Evolutionary conservation across 2,329 filamentous ascomycete genomes (phyloP).

Genomic region (Didymella sp.): DNA sequence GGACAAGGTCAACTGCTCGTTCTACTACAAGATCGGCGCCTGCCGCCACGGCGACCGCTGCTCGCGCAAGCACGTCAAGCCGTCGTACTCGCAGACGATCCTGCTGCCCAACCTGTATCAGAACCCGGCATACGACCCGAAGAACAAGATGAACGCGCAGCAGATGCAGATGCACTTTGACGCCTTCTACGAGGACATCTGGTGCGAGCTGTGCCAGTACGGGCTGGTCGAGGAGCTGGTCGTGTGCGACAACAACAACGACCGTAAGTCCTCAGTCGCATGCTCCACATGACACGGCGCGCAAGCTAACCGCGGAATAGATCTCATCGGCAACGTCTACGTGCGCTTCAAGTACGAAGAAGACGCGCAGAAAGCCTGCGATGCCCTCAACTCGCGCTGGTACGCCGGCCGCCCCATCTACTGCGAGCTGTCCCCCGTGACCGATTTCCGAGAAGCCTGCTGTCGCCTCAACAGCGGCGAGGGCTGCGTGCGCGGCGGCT

Average conservation of each 20-base stretch:
- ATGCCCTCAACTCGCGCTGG: conserved; percentile 92
- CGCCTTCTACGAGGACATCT: conserved; percentile 99
- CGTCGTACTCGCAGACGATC: conserved; percentile 96
- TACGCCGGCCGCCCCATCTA: conserved; percentile 97
- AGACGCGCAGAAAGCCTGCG: conserved; percentile 89
- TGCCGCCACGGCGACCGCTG: conserved; percentile 98
- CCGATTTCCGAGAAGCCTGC: conserved; percentile 97
- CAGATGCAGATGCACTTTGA: conserved; percentile 99
- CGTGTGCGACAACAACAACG: conserved; percentile 99
- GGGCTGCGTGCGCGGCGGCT: conserved; percentile 92
- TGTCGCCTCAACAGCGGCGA: conserved; percentile 94
- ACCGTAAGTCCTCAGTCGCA: conserved; percentile 72
- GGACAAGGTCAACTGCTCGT: conserved; percentile 98
- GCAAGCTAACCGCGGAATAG: conserved; percentile 51
- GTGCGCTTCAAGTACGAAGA: conserved; percentile 99
- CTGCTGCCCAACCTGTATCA: conserved; percentile 99
- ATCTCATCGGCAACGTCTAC: conserved; percentile 98
- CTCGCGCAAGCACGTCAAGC: conserved; percentile 98
- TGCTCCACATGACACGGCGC: neutral
- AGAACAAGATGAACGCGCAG: conserved; percentile 93
- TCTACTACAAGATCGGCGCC: conserved; percentile 99
- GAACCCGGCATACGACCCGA: conserved; percentile 95
- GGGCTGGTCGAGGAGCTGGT: conserved; percentile 97
- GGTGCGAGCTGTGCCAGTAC: conserved; percentile 99
- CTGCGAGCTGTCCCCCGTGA: conserved; percentile 95